Base-by-base conservation (phyloP, 2,329 filamentous ascomycete species). In the Pyrenochaeta sp. region DNA sequence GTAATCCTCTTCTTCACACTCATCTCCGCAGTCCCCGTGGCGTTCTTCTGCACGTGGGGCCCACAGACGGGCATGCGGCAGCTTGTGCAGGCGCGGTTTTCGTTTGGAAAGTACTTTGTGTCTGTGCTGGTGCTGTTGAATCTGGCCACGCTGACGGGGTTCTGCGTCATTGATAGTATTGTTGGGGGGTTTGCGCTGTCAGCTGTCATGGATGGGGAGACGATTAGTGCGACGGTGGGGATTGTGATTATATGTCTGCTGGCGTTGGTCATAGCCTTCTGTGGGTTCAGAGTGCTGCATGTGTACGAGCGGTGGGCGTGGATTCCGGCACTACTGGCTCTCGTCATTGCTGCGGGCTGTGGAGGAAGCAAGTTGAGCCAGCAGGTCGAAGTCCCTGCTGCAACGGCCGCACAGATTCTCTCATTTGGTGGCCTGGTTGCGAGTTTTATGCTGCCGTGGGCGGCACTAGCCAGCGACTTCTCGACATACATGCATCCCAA, bases 1-100 rank as follows among this genome's bases (percentile, higher is more conserved):
- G 72, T 86, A 21, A 86, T 87, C 32, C 62, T 87, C 31, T 87
- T 87, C 72, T 86, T 87, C 66, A 79, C 76, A 8, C 64, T 86
- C 13, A 53, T 85, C 18, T 80, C 79, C 1, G 79, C 79, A 0
- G 46, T 78, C 6, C 72, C 79, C 0, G 79, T 82, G 1, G 83
- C 81, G 3, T 84, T 80, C 55, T 70, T 86, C 18, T 77, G 77
- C 28, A 83, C 79, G 0, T 67, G 84, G 36, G 83, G 83, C 0
- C 81, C 83, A 3, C 80, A 79, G 65, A 85, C 82, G 7, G 84
- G 83, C 28, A 80, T 87, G 77, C 76, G 84, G 11, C 83, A 86
- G 65, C 84, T 87, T 77, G 78, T 87, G 6, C 82, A 84, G 53
- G 83, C 84, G 3, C 75, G 84, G 15, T 87, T 81, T 64, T 81